phyloP scores from a whole-genome alignment of 805 yeast genomes.

The Ogataea glucozyma region DNA sequence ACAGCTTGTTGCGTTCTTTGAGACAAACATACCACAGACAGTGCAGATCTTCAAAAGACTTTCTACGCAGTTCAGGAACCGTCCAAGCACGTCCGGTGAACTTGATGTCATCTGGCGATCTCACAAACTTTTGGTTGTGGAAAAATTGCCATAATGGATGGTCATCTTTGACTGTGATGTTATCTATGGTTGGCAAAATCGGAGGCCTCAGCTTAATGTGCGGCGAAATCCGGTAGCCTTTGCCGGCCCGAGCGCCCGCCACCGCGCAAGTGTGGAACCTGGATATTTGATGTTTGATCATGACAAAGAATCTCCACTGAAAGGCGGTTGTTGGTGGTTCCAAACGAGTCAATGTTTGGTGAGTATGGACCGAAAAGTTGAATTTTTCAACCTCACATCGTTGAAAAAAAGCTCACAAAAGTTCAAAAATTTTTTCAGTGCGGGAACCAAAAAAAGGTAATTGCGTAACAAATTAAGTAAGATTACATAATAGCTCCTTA shows the following conservation, averaged over 20 bases:
- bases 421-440: too few relatives aligned
- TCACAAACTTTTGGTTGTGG: slow-evolving; percentile 57
- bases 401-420: slow-evolving; percentile 4
- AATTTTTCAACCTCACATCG: too few relatives aligned
- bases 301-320: neutral
- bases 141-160: slow-evolving; percentile 98
- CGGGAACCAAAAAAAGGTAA: too few relatives aligned
- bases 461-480: too few relatives aligned
- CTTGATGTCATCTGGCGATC: slow-evolving; percentile 56
- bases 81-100: slow-evolving; percentile 77
- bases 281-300: slow-evolving; percentile 22
- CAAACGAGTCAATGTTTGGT: too few relatives aligned
- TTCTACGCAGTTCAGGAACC: slow-evolving; percentile 83
- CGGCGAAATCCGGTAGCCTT: slow-evolving; percentile 42
- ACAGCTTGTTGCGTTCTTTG: slow-evolving; percentile 77
- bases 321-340: slow-evolving; percentile 1
- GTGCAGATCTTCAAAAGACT: slow-evolving; percentile 90
- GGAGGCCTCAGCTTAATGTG: slow-evolving; percentile 69
- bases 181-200: slow-evolving; percentile 76
- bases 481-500: too few relatives aligned
- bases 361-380: too few relatives aligned
- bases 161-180: slow-evolving; percentile 70
- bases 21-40: slow-evolving; percentile 85
- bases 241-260: slow-evolving; percentile 34
- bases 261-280: slow-evolving; percentile 38